Evolutionary conservation across 768 basidiomycete genomes (phyloP).

Genomic region (Tephrocybe sp.): DNA sequence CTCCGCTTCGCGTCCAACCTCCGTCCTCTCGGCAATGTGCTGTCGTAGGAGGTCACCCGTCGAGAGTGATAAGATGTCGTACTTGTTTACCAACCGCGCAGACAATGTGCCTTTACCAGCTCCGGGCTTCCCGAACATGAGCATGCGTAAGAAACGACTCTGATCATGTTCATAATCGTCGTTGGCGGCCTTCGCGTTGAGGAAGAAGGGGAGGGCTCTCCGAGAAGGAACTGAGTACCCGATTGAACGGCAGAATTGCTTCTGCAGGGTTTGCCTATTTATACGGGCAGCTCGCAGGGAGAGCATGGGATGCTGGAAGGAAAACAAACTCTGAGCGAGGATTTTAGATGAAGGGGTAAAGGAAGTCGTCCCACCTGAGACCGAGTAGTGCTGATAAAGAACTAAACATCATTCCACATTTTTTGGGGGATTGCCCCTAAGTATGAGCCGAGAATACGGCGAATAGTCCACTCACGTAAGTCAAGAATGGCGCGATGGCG

Average conservation of each 20-base stretch:
- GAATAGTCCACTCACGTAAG: constrained; percentile 4
- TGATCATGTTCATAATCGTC: constrained; percentile 37
- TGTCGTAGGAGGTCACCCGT: constrained; percentile 86
- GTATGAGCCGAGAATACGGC: constrained; percentile 1
- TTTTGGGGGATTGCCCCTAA: constrained; percentile 12
- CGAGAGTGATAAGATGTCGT: constrained; percentile 74
- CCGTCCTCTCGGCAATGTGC: constrained; percentile 76
- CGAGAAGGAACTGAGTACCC: constrained; percentile 29
- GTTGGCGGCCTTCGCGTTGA: constrained; percentile 40
- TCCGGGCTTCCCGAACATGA: constrained; percentile 82
- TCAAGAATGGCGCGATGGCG: not conserved
- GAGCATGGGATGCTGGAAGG: constrained; percentile 13
- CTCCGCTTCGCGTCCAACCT: constrained; percentile 73
- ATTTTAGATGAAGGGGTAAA: not conserved
- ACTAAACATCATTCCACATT: constrained; percentile 3
- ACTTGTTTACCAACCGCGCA: constrained; percentile 73
- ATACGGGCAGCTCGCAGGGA: constrained; percentile 8
- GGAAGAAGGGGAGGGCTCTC: constrained; percentile 52
- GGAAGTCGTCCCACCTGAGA: constrained; percentile 13
- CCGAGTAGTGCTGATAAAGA: constrained; percentile 14
- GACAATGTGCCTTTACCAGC: constrained; percentile 86
- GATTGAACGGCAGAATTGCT: constrained; percentile 22
- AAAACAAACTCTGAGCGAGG: not conserved
- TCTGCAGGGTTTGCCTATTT: constrained; percentile 2
- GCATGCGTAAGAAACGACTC: constrained; percentile 50